phyloP scores from a whole-genome alignment of 371 early-diverging fungal genomes.

The Sanchytrium tribonematis region DNA sequence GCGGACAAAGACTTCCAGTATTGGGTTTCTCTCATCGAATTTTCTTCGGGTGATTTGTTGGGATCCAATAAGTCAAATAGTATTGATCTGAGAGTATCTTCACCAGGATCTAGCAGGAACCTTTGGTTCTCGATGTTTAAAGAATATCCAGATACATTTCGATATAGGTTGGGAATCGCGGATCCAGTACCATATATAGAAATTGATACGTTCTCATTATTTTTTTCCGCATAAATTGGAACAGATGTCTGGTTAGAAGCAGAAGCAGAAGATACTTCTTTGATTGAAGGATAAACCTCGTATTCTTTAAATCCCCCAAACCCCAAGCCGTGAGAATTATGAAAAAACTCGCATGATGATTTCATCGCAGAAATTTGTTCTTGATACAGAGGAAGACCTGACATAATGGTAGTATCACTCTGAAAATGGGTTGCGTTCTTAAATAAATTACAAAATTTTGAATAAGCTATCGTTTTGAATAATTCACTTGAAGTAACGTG shows the following conservation, averaged over 20 bases:
- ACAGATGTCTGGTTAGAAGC: neutral
- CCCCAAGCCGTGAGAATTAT: neutral
- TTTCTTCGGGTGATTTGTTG: neutral
- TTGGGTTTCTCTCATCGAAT: neutral
- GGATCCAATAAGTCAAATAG: constrained; percentile 6
- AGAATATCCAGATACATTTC: constrained; percentile 13
- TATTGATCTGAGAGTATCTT: constrained; percentile 14
- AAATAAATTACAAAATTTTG: neutral
- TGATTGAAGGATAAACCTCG: neutral
- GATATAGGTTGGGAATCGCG: constrained; percentile 13
- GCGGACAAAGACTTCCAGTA: constrained; percentile 6
- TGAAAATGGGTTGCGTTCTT: neutral
- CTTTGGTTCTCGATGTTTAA: constrained; percentile 1
- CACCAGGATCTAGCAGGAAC: constrained; percentile 17
- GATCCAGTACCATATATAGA: constrained; percentile 12
- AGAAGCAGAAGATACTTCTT: neutral
- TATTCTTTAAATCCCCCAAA: neutral
- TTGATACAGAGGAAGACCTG: neutral
- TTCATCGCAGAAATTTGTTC: neutral
- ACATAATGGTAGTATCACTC: neutral
- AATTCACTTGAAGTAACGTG: neutral
- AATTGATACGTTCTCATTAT: neutral
- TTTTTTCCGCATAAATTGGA: no score
- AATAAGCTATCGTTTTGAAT: neutral
- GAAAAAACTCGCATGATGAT: neutral